These are phyloP conservation scores for Pestalotiopsis fici DNA, from an alignment of 2,329 filamentous ascomycete genomes.

Conservation along the genomic window DNA sequence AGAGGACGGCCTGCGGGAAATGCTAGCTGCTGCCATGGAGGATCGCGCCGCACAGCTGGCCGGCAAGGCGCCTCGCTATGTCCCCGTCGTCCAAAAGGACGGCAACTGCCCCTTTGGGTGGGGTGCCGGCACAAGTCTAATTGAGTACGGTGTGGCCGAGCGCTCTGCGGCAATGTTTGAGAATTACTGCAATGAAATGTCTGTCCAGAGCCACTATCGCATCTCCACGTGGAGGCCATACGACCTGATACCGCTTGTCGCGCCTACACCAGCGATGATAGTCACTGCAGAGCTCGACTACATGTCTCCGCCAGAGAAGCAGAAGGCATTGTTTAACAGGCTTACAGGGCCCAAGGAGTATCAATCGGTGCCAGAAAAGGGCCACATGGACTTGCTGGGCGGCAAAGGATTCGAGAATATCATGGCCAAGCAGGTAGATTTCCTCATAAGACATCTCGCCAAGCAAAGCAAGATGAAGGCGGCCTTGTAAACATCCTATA, in stretches of 20 bases:
- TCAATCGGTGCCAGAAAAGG: neutral
- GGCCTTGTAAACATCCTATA: neutral
- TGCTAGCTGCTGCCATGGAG: conserved; percentile 30
- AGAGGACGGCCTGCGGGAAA: conserved; percentile 10
- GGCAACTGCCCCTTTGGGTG: conserved; percentile 37
- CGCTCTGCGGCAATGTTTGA: neutral
- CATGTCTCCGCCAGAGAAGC: neutral
- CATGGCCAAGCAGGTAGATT: neutral
- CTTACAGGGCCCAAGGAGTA: conserved; percentile 2
- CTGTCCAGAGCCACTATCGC: conserved; percentile 13
- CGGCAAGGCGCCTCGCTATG: conserved; percentile 37
- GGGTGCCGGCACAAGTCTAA: conserved; percentile 13
- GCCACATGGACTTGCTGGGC: conserved; percentile 1
- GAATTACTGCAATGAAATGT: neutral
- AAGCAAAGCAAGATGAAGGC: neutral
- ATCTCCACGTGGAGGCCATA: neutral
- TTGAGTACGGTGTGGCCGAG: neutral
- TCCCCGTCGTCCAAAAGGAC: conserved; percentile 32
- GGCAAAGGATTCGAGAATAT: neutral
- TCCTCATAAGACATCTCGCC: neutral
- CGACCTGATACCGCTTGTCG: neutral
- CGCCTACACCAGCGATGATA: neutral
- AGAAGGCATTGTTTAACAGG: neutral
- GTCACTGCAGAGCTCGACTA: neutral
- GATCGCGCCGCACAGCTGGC: conserved; percentile 38